Conservation (phyloP, 2,329 filamentous ascomycete genomes). For the Plectosphaerella sp. region DNA sequence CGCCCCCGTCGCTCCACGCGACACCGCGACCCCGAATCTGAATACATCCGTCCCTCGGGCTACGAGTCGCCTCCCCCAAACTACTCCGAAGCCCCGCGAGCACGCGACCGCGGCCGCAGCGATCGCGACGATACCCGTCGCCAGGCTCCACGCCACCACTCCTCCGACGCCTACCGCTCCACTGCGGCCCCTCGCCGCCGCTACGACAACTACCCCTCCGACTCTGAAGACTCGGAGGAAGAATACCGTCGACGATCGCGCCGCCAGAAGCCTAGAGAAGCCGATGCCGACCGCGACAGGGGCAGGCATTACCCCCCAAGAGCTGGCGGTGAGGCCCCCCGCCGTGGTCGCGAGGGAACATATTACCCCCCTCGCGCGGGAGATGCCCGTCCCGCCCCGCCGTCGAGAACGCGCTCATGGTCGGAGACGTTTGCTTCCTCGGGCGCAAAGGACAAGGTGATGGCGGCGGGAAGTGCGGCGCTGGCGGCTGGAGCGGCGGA, state of each 20-base stretch:
- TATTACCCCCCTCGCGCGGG: not conserved
- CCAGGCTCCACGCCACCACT: slow-evolving; percentile 1
- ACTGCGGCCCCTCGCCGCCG: not conserved
- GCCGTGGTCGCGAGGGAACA: not conserved
- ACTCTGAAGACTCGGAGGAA: slow-evolving; percentile 8
- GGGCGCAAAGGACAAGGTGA: slow-evolving; percentile 4
- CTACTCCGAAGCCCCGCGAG: not conserved
- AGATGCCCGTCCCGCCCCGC: not conserved
- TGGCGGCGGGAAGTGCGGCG: slow-evolving; percentile 9
- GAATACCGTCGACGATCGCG: not conserved
- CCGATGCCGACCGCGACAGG: not conserved
- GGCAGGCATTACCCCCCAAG: not conserved
- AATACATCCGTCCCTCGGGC: not conserved
- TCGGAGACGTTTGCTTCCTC: not conserved
- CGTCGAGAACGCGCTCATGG: slow-evolving; percentile 2
- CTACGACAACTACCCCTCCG: slow-evolving; percentile 2
- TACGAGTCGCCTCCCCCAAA: not conserved
- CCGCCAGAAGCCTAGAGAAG: not conserved
- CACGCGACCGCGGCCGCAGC: not conserved
- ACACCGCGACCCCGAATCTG: slow-evolving; percentile 3
- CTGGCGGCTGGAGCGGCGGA: slow-evolving; percentile 9
- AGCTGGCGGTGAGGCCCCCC: not conserved
- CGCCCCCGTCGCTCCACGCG: slow-evolving; percentile 2
- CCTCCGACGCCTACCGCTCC: slow-evolving; percentile 3
- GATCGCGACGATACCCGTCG: slow-evolving; percentile 1